Conservation (phyloP, 164 flowering plant genomes). For the Vitis labrusca region DNA sequence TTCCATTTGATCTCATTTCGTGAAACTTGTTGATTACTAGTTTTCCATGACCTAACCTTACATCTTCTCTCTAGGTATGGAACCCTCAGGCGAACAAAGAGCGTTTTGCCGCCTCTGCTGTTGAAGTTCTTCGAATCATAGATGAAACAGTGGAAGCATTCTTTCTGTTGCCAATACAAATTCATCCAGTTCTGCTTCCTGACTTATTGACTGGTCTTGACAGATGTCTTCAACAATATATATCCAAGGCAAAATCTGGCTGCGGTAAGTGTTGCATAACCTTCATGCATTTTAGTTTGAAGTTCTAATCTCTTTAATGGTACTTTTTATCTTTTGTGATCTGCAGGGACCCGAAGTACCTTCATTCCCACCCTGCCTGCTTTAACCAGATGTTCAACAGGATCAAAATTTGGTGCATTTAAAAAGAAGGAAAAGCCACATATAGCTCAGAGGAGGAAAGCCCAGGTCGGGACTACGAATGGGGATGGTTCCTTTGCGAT, state of each 20-base stretch:
- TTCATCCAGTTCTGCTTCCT: slow-evolving; percentile 49
- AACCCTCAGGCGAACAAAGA: slow-evolving; percentile 57
- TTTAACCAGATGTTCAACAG: slow-evolving; percentile 51
- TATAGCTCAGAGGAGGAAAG: slow-evolving; percentile 39
- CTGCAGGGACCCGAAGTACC: slow-evolving; percentile 42
- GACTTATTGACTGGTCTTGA: slow-evolving; percentile 52
- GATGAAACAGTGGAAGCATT: slow-evolving; percentile 71
- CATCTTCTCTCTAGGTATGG: slow-evolving; percentile 43
- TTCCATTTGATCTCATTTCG: background rate
- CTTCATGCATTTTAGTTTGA: background rate
- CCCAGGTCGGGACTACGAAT: slow-evolving; percentile 53
- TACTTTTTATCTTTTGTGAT: slow-evolving; percentile 7
- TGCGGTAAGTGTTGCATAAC: slow-evolving; percentile 42
- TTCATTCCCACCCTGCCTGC: slow-evolving; percentile 55
- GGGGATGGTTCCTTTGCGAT: slow-evolving; percentile 48
- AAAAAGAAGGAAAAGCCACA: slow-evolving; percentile 56
- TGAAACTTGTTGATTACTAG: background rate
- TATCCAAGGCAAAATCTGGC: slow-evolving; percentile 51
- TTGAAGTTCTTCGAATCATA: slow-evolving; percentile 55
- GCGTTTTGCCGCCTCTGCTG: slow-evolving; percentile 57
- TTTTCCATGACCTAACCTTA: slow-evolving; percentile 3
- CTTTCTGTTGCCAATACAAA: slow-evolving; percentile 59
- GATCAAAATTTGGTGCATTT: slow-evolving; percentile 48
- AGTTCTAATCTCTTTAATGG: background rate
- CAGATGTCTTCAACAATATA: slow-evolving; percentile 46